Percentiles rank a stretch among this genome's conserved stretches.
phyloP scores from a whole-genome alignment of 2,329 filamentous ascomycete species.

The Ascochyta koolunga region DNA sequence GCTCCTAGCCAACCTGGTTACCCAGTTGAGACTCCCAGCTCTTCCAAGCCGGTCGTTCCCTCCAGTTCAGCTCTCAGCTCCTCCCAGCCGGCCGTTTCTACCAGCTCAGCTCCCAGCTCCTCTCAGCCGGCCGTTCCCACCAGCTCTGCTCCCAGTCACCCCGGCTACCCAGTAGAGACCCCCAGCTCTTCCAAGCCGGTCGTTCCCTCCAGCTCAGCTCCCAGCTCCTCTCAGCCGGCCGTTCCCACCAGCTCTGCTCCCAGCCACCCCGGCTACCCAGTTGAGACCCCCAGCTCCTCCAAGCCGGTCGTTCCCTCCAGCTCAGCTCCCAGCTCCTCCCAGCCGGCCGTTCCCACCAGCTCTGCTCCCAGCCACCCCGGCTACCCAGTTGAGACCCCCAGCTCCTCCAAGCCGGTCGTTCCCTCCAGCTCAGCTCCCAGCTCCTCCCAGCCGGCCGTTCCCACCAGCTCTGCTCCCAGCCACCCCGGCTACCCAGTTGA shows the following conservation, averaged over 20 bases:
- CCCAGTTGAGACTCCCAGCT: neutral
- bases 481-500: neutral
- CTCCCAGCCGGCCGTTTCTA: no score
- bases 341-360: constrained; percentile 4
- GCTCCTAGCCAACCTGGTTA: neutral
- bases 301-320: constrained; percentile 5
- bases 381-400: neutral
- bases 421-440: constrained; percentile 5
- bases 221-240: neutral
- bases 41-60: no score
- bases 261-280: constrained; percentile 10
- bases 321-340: constrained; percentile 1
- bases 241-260: neutral
- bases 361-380: neutral
- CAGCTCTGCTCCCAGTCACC: neutral
- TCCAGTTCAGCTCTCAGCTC: neutral
- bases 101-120: no score
- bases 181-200: constrained; percentile 1
- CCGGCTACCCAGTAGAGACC: constrained; percentile 16
- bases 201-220: neutral
- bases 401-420: neutral
- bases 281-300: neutral
- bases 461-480: neutral
- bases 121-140: no score
- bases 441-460: no score